Conservation (phyloP, 768 basidiomycete species). For the Boletellus sp. region DNA sequence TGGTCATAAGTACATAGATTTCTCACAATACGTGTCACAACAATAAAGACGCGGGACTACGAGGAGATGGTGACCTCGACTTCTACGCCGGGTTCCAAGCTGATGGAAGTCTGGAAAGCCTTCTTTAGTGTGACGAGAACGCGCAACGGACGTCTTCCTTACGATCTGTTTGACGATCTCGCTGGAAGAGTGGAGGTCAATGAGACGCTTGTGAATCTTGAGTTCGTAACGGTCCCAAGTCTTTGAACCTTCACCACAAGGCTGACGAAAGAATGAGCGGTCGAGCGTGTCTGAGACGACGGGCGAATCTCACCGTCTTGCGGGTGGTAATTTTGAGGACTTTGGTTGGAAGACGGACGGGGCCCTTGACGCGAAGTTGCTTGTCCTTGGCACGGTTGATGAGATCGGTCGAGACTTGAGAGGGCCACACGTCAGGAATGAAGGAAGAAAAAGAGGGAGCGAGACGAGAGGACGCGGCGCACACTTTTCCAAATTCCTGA, state of each 20-base stretch:
- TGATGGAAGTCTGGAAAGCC: constrained; percentile 81
- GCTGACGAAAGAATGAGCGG: constrained; percentile 41
- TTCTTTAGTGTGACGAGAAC: constrained; percentile 4
- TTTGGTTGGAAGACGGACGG: constrained; percentile 98
- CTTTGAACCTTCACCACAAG: constrained; percentile 99
- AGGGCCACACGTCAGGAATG: too few species aligned
- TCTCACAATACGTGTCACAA: background rate
- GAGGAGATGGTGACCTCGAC: constrained; percentile 96
- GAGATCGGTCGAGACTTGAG: constrained; percentile 86
- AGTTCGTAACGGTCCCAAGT: constrained; percentile 99
- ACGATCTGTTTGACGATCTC: constrained; percentile 99
- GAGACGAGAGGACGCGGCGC: constrained; percentile 19
- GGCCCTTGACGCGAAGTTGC: constrained; percentile 98
- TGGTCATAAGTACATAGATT: constrained; percentile 1
- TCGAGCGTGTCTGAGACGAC: background rate
- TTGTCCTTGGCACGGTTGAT: constrained; percentile 99
- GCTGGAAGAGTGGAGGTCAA: constrained; percentile 97
- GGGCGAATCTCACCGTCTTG: constrained; percentile 72
- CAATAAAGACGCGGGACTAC: constrained; percentile 30
- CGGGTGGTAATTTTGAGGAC: constrained; percentile 98
- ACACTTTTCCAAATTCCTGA: constrained; percentile 99
- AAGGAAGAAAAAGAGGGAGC: background rate
- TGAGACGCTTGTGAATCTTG: constrained; percentile 98
- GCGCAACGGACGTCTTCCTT: constrained; percentile 33
- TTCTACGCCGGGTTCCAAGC: constrained; percentile 98